phyloP scores from a whole-genome alignment of 2,329 filamentous ascomycete genomes.

The Aureobasidium musti region DNA sequence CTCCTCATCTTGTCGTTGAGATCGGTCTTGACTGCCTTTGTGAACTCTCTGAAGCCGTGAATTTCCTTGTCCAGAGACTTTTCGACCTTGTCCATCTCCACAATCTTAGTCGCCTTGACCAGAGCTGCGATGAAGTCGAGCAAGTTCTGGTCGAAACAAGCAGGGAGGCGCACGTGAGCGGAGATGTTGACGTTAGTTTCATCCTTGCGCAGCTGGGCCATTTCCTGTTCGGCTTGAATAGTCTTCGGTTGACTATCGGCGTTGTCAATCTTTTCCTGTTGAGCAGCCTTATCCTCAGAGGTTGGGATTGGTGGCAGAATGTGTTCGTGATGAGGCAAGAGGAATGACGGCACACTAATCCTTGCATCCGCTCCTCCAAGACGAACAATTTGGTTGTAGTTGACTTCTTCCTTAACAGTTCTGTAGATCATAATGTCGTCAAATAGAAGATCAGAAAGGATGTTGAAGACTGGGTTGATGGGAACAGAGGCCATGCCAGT shows the following conservation, averaged over 20 bases:
- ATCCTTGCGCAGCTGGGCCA: slow-evolving; percentile 49
- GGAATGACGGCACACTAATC: slow-evolving; percentile 52
- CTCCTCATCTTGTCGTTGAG: slow-evolving; percentile 36
- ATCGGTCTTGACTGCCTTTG: slow-evolving; percentile 36
- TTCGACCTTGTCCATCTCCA: slow-evolving; percentile 53
- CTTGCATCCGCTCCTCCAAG: slow-evolving; percentile 55
- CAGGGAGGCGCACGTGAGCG: slow-evolving; percentile 54
- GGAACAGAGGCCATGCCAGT: slow-evolving; percentile 52
- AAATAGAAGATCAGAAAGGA: slow-evolving; percentile 50
- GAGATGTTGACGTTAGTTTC: slow-evolving; percentile 53
- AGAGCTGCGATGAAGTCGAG: slow-evolving; percentile 58
- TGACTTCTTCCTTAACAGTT: slow-evolving; percentile 46
- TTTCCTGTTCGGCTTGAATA: slow-evolving; percentile 45
- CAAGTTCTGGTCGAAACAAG: slow-evolving; percentile 54
- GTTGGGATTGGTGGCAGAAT: slow-evolving; percentile 50
- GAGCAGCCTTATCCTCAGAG: slow-evolving; percentile 38
- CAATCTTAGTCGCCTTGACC: slow-evolving; percentile 60
- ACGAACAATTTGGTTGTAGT: slow-evolving; percentile 53
- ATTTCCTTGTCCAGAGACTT: slow-evolving; percentile 37
- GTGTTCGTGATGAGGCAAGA: slow-evolving; percentile 59
- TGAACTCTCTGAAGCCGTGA: slow-evolving; percentile 38
- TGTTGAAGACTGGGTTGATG: slow-evolving; percentile 52
- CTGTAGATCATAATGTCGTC: slow-evolving; percentile 55
- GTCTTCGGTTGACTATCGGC: slow-evolving; percentile 50
- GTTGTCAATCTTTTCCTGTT: slow-evolving; percentile 45